Evolutionary conservation across 495 filamentous ascomycete species (phyloP).

Genomic region (Neurospora cerealis): DNA sequence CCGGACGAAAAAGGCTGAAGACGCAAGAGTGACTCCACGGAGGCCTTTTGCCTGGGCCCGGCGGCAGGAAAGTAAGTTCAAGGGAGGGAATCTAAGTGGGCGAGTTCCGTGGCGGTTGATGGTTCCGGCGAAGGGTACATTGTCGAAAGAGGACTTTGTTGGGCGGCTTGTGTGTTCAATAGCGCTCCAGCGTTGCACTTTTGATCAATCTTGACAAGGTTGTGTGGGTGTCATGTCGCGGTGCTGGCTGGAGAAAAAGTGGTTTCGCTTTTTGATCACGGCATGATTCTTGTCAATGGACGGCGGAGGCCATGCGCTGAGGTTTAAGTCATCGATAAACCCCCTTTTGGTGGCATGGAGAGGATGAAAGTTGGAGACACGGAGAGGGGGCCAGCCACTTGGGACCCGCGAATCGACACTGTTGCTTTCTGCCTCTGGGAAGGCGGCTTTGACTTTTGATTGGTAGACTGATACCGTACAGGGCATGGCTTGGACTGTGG

Average conservation of each 20-base stretch:
- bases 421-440: not conserved
- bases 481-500: not conserved
- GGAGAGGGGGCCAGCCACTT: not conserved
- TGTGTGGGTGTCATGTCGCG: not conserved
- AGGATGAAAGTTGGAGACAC: not conserved
- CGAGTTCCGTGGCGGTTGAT: not conserved
- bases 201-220: not conserved
- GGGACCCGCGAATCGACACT: not conserved
- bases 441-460: not conserved
- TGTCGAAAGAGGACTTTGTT: not conserved
- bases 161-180: not conserved
- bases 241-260: not conserved
- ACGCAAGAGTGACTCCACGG: not conserved
- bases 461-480: not conserved
- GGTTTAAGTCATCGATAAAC: not conserved
- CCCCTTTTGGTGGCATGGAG: not conserved
- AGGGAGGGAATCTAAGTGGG: not conserved
- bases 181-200: not conserved
- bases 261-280: not conserved
- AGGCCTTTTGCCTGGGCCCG: not conserved
- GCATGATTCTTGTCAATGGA: not conserved
- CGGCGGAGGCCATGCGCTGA: not conserved
- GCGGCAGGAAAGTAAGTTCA: not conserved
- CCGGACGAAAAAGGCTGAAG: not conserved
- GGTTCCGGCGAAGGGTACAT: not conserved